A percentile compares a stretch with the other conserved stretches of the same genome.
Conservation (phyloP, 805 yeast species). For the Candida vartiovaarae region DNA sequence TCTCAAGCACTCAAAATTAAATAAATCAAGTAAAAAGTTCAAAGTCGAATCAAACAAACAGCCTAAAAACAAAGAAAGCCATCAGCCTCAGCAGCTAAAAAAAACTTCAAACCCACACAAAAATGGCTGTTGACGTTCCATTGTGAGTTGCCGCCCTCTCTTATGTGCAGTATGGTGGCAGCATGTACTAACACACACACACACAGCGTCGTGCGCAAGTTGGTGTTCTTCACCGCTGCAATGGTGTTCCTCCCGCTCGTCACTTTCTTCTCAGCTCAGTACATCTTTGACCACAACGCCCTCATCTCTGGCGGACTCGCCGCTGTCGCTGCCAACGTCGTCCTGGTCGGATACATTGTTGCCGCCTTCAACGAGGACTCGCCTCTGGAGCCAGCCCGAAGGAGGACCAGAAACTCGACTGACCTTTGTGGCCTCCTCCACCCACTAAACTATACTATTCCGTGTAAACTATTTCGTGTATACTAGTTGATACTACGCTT, state of each 20-base stretch:
- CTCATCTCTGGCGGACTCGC: conserved; percentile 75
- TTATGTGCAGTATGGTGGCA: no score
- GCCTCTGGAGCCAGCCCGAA: conserved; percentile 28
- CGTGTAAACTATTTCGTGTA: not conserved
- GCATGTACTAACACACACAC: conserved; percentile 1
- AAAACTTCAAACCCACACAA: not conserved
- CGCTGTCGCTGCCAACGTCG: conserved; percentile 68
- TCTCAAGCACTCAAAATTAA: not conserved
- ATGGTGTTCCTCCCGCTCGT: conserved; percentile 66
- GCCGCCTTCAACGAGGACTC: conserved; percentile 68
- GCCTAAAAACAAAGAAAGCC: no score
- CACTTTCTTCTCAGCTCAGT: conserved; percentile 53
- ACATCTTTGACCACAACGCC: conserved; percentile 35
- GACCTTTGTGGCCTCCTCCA: not conserved
- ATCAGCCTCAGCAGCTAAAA: not conserved
- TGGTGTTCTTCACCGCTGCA: conserved; percentile 66
- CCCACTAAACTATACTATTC: not conserved
- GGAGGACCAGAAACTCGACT: conserved; percentile 30
- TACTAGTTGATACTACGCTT: not conserved
- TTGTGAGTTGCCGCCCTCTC: conserved; percentile 10
- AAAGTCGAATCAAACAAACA: no score
- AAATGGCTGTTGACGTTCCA: conserved; percentile 24
- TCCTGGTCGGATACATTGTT: conserved; percentile 62
- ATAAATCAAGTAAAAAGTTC: not conserved
- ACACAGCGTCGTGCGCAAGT: conserved; percentile 55